Percentiles rank a stretch among this genome's conserved stretches.
Conservation (phyloP, 2,329 filamentous ascomycete species). For the Hypoxylon rubiginosum region DNA sequence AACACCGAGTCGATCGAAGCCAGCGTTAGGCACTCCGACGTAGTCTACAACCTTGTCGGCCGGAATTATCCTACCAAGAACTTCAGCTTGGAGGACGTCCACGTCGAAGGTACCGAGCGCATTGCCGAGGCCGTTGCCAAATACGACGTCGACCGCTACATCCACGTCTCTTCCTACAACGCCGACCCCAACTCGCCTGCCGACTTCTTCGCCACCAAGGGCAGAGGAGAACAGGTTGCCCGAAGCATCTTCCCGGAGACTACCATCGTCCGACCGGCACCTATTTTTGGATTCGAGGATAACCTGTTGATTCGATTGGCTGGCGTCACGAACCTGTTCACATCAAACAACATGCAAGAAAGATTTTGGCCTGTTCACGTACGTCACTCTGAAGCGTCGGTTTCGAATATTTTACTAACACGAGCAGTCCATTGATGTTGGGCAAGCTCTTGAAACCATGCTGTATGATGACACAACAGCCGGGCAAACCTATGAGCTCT, state of each 20-base stretch:
- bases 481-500: conserved; percentile 92
- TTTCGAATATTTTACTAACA: conserved; percentile 15
- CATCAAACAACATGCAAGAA: conserved; percentile 93
- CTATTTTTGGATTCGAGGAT: conserved; percentile 96
- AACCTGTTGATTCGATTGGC: conserved; percentile 89
- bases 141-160: conserved; percentile 96
- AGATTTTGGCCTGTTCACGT: conserved; percentile 92
- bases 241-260: conserved; percentile 95
- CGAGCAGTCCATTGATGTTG: conserved; percentile 85
- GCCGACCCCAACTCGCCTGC: conserved; percentile 83
- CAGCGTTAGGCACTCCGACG: conserved; percentile 95
- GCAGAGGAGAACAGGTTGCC: conserved; percentile 83
- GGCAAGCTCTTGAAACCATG: conserved; percentile 89
- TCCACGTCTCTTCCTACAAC: conserved; percentile 97
- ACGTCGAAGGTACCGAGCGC: conserved; percentile 91
- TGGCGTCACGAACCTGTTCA: conserved; percentile 83
- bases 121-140: conserved; percentile 96
- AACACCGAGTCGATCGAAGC: conserved; percentile 98
- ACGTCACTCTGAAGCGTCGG: conserved; percentile 48
- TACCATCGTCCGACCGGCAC: conserved; percentile 93
- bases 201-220: conserved; percentile 95
- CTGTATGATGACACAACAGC: conserved; percentile 91
- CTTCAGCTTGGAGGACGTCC: conserved; percentile 91
- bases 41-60: conserved; percentile 96
- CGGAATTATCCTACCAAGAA: conserved; percentile 98